Evolutionary conservation across 169 alveolate species (phyloP), one percentile per base, ranked within the genome.

Genomic region (Plasmodium yoelii): DNA sequence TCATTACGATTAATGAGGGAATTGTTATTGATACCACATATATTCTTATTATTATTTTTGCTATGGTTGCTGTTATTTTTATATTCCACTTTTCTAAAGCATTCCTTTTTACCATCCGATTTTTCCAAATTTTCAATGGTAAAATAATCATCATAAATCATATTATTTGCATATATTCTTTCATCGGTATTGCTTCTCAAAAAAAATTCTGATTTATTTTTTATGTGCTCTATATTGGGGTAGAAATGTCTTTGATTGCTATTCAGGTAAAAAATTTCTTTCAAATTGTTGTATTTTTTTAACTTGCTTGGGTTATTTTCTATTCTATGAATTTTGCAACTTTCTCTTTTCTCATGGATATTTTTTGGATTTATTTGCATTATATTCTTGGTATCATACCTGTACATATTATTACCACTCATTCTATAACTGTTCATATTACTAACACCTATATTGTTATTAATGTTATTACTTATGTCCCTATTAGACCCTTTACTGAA

Each of bases 111-210:
- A 1, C 68, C 82, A 42, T 82, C 84, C 55, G 73, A 82, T 22
- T 70, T 82, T 67, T 82, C 90, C 71, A 82, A 15, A 67, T 82
- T 65, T 65, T 82, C 90, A 18, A 82, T 82, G 8, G 90, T 82
- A 67, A 82, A 82, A 82, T 67, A 82, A 82, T 82, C 90, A 67
- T 82, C 90, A 67, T 82, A 82, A 70, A 82, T 82, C 22, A 47
- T 82, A 24, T 82, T 82, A 49, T 82, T 82, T 65, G 73, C 82
- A 67, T 67, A 82, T 28, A 67, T 47, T 60, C 28, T 65, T 15
- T 82, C 84, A 67, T 82, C 60, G 13, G 59, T 15, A 42, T 82
- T 82, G 34, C 57, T 53, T 68, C 42, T 65, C 49, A 67, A 47
- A 13, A 65, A 67, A 13, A 19, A 26, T 24, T 82, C 90, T 34